Base-by-base conservation (phyloP, 2,329 filamentous ascomycete genomes). In the Trematosphaeria pertusa region DNA sequence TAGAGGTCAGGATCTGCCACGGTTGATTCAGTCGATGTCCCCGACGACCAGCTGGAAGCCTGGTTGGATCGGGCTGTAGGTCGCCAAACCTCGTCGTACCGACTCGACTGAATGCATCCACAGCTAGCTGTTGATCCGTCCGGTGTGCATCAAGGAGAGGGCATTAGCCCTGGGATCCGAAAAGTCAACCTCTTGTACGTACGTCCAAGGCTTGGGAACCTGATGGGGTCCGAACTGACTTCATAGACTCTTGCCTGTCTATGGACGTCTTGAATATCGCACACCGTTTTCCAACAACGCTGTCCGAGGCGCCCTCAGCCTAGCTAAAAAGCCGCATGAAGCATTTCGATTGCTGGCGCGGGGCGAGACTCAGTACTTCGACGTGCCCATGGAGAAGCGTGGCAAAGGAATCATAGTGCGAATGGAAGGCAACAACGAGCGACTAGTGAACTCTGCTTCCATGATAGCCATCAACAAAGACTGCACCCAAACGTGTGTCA, bases 211-310 rank as follows among this genome's bases (percentile, higher is more conserved):
- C n/a, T n/a, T n/a, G n/a, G n/a, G n/a, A n/a, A n/a, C n/a, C n/a
- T n/a, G n/a, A n/a, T n/a, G n/a, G n/a, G n/a, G n/a, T n/a, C n/a
- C n/a, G n/a, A 19, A 21, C 14, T 37, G 11, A 19, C 11, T 12
- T 5, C 9, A 9, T 21, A 37, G 34, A 5, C 14, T 37, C 10
- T 14, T 37, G 9, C 34, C 34, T 9, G 34, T 21, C 18, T 18
- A 37, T 18, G 19, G 14, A 7, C 18, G 19, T 10, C 9, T 9
- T 5, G 34, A 37, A 21, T 37, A 37, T 18, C 14, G 9, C 14
- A 37, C 34, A 9, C 34, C 34, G 14, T 37, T 37, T 14, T 37
- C 34, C 7, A 37, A 37, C 14, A 18, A 37, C 8, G 34, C 34
- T 12, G 8, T 37, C 12, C 10, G 34, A 37, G 20, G 18, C 11